phyloP scores from a whole-genome alignment of 371 early-diverging fungal genomes.

The Capniomyces stellatus region DNA sequence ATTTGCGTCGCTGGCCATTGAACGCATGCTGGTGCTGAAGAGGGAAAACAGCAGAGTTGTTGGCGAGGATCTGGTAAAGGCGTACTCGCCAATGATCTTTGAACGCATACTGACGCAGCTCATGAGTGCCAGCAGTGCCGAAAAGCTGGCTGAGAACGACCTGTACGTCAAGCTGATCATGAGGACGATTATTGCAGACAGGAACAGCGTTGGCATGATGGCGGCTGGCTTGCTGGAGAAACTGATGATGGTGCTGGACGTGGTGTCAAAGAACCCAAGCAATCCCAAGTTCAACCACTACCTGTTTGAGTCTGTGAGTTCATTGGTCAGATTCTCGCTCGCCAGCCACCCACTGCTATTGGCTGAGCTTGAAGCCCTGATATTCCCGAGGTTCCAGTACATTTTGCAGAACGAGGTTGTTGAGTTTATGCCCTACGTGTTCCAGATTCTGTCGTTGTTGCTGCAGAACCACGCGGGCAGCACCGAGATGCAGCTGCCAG shows the following conservation, averaged over 20 bases:
- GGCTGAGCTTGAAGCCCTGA: conserved; percentile 52
- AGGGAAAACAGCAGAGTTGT: conserved; percentile 38
- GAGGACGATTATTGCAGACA: background rate
- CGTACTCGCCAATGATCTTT: conserved; percentile 46
- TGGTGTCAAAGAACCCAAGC: conserved; percentile 84
- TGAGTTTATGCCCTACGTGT: conserved; percentile 91
- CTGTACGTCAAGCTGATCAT: conserved; percentile 66
- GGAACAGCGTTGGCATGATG: conserved; percentile 44
- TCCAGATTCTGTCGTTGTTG: conserved; percentile 82
- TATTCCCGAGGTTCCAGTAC: conserved; percentile 39
- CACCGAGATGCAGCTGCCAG: conserved; percentile 35
- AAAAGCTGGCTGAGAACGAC: conserved; percentile 90
- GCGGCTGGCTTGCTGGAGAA: conserved; percentile 50
- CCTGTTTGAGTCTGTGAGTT: conserved; percentile 81
- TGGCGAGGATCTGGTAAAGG: conserved; percentile 48
- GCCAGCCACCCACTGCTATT: conserved; percentile 38
- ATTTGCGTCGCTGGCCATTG: conserved; percentile 81
- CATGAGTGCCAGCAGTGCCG: conserved; percentile 26
- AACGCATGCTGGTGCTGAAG: conserved; percentile 72
- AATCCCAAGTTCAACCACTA: conserved; percentile 96
- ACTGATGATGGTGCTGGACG: conserved; percentile 52
- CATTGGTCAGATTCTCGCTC: conserved; percentile 38
- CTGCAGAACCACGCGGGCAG: conserved; percentile 49
- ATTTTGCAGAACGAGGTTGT: conserved; percentile 37
- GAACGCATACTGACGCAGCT: conserved; percentile 49